Evolutionary conservation across 176 grass and related monocot species (phyloP).

Genomic region (Ananas comosus): DNA sequence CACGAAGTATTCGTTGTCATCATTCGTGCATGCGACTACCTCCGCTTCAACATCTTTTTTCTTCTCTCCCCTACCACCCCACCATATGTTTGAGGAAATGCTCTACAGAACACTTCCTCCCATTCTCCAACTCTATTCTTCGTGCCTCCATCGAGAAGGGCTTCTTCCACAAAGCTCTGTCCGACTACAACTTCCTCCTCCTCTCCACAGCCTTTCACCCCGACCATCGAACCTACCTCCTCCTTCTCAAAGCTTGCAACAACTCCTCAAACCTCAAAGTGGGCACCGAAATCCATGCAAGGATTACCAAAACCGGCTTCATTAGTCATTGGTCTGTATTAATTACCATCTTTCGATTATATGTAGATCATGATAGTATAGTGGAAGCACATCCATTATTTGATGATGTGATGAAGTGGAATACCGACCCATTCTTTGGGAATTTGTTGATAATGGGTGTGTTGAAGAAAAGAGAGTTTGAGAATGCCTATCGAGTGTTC

Average conservation of each 20-base stretch:
- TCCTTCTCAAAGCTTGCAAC: constrained; percentile 51
- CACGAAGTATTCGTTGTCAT: no score
- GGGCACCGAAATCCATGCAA: constrained; percentile 37
- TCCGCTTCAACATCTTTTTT: constrained; percentile 20
- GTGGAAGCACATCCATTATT: constrained; percentile 37
- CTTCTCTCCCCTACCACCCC: constrained; percentile 20
- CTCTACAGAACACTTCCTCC: constrained; percentile 23
- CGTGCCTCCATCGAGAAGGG: constrained; percentile 61
- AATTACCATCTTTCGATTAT: constrained; percentile 39
- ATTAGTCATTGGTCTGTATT: constrained; percentile 12
- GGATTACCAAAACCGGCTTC: constrained; percentile 41
- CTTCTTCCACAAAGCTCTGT: constrained; percentile 32
- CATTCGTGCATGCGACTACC: constrained; percentile 17
- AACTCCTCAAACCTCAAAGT: constrained; percentile 42
- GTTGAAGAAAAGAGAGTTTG: constrained; percentile 41
- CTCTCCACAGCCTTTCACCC: constrained; percentile 36
- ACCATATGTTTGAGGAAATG: constrained; percentile 39
- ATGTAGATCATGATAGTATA: constrained; percentile 36
- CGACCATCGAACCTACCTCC: constrained; percentile 39
- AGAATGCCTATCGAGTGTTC: constrained; percentile 50
- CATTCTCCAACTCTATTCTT: constrained; percentile 46
- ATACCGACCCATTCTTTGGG: constrained; percentile 34
- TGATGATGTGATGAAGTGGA: constrained; percentile 25
- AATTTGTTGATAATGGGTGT: constrained; percentile 46
- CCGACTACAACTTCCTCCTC: constrained; percentile 36